Evolutionary conservation across 2,329 filamentous ascomycete genomes (phyloP).

Genomic region (Moelleriella libera): DNA sequence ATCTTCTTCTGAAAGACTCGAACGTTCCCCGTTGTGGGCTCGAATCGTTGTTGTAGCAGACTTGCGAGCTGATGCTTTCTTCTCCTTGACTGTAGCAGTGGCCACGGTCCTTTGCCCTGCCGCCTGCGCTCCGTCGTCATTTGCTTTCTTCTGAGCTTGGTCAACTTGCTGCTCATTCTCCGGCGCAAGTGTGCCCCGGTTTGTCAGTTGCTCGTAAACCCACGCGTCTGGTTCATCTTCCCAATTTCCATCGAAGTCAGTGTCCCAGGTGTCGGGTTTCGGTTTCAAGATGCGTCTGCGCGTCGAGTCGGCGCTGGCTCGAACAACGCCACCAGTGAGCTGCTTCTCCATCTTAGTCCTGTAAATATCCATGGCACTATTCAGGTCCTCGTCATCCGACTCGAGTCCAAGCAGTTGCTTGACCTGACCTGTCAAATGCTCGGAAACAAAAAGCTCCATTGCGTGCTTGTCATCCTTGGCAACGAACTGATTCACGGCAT

Average conservation of each 20-base stretch:
- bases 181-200: no score
- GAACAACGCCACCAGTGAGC: constrained; percentile 46
- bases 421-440: constrained; percentile 57
- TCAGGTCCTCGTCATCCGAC: constrained; percentile 51
- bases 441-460: constrained; percentile 67
- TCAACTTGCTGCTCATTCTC: constrained; percentile 4
- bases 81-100: constrained; percentile 17
- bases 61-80: constrained; percentile 24
- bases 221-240: constrained; percentile 57
- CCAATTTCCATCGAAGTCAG: constrained; percentile 80
- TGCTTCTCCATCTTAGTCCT: constrained; percentile 55
- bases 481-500: constrained; percentile 85
- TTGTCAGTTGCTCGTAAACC: constrained; percentile 14
- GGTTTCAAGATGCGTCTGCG: constrained; percentile 43
- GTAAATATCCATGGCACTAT: constrained; percentile 59
- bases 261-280: constrained; percentile 72
- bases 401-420: constrained; percentile 54
- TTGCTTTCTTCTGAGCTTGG: constrained; percentile 14
- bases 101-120: no score
- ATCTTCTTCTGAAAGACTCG: constrained; percentile 13
- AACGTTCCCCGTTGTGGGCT: no score
- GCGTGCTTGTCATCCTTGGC: constrained; percentile 91
- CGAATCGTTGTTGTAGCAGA: constrained; percentile 3
- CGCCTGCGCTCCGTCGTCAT: constrained; percentile 13
- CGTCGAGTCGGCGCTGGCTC: constrained; percentile 21